These are phyloP conservation scores for Raphanus hybrid DNA, from an alignment of 441 rosid genomes.

Conservation along the genomic window DNA sequence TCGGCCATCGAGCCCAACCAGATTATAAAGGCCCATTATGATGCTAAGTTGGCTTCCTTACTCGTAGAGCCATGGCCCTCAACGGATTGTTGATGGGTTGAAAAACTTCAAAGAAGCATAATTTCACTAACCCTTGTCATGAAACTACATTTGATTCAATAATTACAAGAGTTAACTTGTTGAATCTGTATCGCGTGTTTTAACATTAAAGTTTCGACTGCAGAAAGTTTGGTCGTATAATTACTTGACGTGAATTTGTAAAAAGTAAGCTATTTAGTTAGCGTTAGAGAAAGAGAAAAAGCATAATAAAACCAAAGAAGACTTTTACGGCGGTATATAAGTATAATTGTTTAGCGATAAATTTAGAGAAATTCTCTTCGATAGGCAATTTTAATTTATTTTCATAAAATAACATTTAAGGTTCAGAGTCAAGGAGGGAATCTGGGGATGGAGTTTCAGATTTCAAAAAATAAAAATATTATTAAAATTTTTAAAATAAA, in stretches of 20 bases:
- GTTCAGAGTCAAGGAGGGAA: no score
- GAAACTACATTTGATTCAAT: not conserved
- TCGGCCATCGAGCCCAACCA: not conserved
- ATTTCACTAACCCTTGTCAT: not conserved
- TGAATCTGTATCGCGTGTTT: slow-evolving; percentile 1
- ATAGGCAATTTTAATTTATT: no score
- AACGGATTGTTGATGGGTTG: not conserved
- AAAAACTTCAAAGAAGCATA: not conserved
- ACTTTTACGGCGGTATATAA: no score
- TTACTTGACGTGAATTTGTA: not conserved
- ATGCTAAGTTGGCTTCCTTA: slow-evolving; percentile 12
- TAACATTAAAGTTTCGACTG: not conserved
- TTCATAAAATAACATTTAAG: no score
- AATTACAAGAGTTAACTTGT: not conserved
- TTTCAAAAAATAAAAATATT: no score
- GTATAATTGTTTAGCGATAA: no score
- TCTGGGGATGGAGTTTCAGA: no score
- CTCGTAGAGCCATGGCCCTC: not conserved
- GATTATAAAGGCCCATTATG: slow-evolving; percentile 1
- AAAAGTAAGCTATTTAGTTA: not conserved
- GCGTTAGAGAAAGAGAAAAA: not conserved
- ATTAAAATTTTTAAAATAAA: no score
- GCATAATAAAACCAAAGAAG: not conserved
- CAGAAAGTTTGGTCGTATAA: not conserved
- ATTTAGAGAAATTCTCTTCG: no score